A percentile compares a stretch with the other conserved stretches of the same genome.
Evolutionary conservation across 345 rosid genomes (phyloP).

Genomic region (Euphorbia peplus): DNA sequence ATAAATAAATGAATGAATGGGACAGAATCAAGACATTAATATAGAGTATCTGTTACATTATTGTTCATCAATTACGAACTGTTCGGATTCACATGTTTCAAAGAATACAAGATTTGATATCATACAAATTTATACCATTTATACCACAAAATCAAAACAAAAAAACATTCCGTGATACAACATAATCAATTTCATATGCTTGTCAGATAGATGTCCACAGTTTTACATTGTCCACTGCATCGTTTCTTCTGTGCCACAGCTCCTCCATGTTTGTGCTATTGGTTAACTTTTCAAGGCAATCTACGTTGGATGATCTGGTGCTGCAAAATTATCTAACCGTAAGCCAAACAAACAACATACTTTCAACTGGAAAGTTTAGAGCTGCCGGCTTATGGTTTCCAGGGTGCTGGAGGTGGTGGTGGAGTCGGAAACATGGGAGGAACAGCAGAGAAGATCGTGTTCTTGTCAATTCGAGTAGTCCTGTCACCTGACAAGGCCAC

Average conservation of each 20-base stretch:
- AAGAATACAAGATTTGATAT: slow-evolving; percentile 36
- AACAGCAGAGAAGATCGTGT: slow-evolving; percentile 88
- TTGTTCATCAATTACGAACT: slow-evolving; percentile 16
- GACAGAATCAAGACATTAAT: background rate
- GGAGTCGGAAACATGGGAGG: slow-evolving; percentile 97
- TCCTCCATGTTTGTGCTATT: background rate
- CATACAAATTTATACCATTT: slow-evolving; percentile 32
- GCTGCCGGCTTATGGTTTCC: slow-evolving; percentile 65
- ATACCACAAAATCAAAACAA: slow-evolving; percentile 25
- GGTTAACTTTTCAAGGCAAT: slow-evolving; percentile 19
- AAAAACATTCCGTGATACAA: slow-evolving; percentile 21
- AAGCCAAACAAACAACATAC: slow-evolving; percentile 19
- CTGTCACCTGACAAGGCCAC: slow-evolving; percentile 83
- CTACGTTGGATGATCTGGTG: slow-evolving; percentile 17
- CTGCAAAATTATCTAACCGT: slow-evolving; percentile 34
- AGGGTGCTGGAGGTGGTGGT: slow-evolving; percentile 97
- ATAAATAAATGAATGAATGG: background rate
- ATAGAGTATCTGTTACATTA: background rate
- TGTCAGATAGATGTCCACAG: background rate
- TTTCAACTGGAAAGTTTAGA: background rate
- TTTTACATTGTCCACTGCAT: too few relatives aligned
- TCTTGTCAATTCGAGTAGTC: slow-evolving; percentile 64
- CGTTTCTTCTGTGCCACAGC: background rate
- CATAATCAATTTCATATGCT: slow-evolving; percentile 19
- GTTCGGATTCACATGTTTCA: slow-evolving; percentile 27